Conservation (phyloP, 2,329 filamentous ascomycete species). For the Aspergillus eucalypticola region DNA sequence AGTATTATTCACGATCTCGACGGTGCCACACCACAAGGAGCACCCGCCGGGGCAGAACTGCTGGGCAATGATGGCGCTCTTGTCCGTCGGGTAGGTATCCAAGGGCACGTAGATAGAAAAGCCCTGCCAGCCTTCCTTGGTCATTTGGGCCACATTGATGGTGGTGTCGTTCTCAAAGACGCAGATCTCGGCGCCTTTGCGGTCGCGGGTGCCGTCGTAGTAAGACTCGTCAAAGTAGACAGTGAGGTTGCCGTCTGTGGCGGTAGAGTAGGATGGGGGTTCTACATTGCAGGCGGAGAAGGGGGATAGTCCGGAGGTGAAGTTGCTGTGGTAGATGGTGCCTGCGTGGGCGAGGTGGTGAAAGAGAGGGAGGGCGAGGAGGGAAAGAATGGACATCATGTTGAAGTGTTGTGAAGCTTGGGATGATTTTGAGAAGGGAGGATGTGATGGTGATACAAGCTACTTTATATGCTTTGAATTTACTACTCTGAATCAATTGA, state of each 20-base stretch:
- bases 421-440: too few species aligned
- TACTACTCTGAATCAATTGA: too few species aligned
- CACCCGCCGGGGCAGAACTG: conserved; percentile 8
- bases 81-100: background rate
- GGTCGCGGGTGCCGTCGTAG: background rate
- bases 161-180: background rate
- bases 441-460: too few species aligned
- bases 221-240: conserved; percentile 3
- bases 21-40: background rate
- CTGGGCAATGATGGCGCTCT: conserved; percentile 5
- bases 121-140: conserved; percentile 7
- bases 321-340: background rate
- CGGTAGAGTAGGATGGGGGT: background rate
- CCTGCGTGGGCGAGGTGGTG: background rate
- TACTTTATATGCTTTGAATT: too few species aligned
- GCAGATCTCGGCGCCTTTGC: conserved; percentile 5
- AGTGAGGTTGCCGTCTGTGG: background rate
- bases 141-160: conserved; percentile 4
- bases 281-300: conserved; percentile 5
- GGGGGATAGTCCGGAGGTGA: background rate
- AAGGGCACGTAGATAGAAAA: background rate
- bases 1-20: background rate
- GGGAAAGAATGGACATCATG: too few species aligned
- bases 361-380: too few species aligned
- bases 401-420: too few species aligned